Percentiles rank a stretch among this genome's conserved stretches.
Evolutionary conservation across 768 basidiomycete species (phyloP).

Genomic region (Calvatia gigantea): DNA sequence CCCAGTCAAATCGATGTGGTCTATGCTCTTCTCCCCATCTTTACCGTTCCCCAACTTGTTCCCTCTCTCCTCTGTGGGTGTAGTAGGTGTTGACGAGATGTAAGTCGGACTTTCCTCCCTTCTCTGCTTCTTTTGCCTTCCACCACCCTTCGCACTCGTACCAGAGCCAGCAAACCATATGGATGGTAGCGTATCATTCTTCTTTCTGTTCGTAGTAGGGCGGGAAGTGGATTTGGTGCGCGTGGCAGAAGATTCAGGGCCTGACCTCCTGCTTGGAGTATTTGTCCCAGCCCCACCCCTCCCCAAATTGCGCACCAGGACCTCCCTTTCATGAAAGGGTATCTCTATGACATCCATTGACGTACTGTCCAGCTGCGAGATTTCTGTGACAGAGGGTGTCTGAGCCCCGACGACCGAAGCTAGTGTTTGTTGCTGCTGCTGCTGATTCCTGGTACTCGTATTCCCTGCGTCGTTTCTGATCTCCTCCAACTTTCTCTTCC

Average conservation of each 20-base stretch:
- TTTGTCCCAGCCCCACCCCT: neutral
- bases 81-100: neutral
- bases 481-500: conserved; percentile 11
- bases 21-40: neutral
- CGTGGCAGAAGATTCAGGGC: neutral
- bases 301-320: no score
- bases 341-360: no score
- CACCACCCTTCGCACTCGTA: neutral
- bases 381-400: no score
- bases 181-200: neutral
- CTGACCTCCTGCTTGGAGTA: no score
- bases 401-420: neutral
- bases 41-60: neutral
- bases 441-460: neutral
- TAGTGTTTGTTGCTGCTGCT: neutral
- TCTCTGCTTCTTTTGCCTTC: neutral
- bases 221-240: neutral
- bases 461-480: neutral
- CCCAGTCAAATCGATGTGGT: conserved; percentile 6
- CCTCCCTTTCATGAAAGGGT: no score
- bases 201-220: neutral
- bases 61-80: neutral
- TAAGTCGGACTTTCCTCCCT: conserved; percentile 7
- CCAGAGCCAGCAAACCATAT: neutral
- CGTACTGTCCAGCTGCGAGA: no score